Evolutionary conservation across 2,329 filamentous ascomycete genomes (phyloP).

Genomic region (Talaromyces atroroseus): DNA sequence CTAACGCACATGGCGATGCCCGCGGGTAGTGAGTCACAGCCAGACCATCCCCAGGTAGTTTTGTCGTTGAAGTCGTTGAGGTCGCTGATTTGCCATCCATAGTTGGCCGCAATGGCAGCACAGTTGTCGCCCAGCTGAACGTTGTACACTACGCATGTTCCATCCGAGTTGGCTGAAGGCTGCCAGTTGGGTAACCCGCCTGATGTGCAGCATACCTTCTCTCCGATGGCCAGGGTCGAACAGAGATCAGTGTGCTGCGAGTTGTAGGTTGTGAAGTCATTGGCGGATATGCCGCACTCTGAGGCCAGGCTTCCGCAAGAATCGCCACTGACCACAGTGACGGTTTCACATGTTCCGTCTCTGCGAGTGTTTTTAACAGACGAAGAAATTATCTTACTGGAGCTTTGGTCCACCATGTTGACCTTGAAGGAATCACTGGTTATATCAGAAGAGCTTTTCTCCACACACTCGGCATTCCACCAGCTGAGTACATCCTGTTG

Average conservation of each 20-base stretch:
- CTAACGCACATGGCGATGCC: constrained; percentile 33
- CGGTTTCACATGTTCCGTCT: background rate
- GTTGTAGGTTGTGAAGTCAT: constrained; percentile 15
- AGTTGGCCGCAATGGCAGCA: background rate
- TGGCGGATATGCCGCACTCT: constrained; percentile 14
- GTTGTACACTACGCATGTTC: constrained; percentile 30
- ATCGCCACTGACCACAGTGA: constrained; percentile 2
- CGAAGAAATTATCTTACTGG: no score
- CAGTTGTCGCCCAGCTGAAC: constrained; percentile 16
- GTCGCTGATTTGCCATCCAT: background rate
- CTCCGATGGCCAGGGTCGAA: constrained; percentile 19
- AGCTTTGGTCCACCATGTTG: no score
- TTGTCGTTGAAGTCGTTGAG: constrained; percentile 34
- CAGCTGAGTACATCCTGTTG: no score
- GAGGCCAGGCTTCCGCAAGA: constrained; percentile 13
- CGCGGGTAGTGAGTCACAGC: constrained; percentile 27
- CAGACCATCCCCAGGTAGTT: constrained; percentile 40
- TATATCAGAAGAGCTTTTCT: no score
- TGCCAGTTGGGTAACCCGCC: constrained; percentile 15
- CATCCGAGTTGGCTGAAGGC: constrained; percentile 29
- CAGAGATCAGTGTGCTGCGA: constrained; percentile 9
- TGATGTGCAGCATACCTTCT: constrained; percentile 21
- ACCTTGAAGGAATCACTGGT: no score
- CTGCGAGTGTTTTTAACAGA: no score
- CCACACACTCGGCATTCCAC: no score